Conservation (phyloP, 371 early-diverging fungal species). For the Mucor piriformis region DNA sequence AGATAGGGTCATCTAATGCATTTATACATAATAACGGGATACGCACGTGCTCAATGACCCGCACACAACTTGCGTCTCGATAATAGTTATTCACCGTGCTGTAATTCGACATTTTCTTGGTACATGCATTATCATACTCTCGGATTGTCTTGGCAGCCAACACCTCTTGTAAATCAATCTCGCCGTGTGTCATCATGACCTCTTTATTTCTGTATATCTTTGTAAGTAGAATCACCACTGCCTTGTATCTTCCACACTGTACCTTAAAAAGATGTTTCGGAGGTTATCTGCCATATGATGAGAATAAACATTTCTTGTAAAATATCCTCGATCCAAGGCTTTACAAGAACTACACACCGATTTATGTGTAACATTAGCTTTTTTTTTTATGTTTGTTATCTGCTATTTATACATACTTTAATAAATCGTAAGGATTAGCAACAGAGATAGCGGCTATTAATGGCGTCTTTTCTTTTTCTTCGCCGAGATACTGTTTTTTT, state of each 20-base stretch:
- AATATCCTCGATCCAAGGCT: slow-evolving; percentile 51
- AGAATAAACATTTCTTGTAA: slow-evolving; percentile 67
- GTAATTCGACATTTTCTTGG: slow-evolving; percentile 73
- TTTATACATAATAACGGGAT: slow-evolving; percentile 84
- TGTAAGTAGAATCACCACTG: too few species aligned
- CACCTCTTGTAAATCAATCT: slow-evolving; percentile 62
- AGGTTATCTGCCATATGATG: slow-evolving; percentile 71
- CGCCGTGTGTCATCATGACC: slow-evolving; percentile 51
- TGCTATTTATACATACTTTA: slow-evolving; percentile 37
- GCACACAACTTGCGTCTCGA: slow-evolving; percentile 71
- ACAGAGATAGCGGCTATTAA: slow-evolving; percentile 75
- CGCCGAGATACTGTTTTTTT: slow-evolving; percentile 66
- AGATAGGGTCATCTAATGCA: slow-evolving; percentile 93
- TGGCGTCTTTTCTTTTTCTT: slow-evolving; percentile 70
- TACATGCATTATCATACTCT: slow-evolving; percentile 82
- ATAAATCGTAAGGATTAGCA: slow-evolving; percentile 78
- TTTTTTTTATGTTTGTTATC: background rate
- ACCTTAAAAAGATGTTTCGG: slow-evolving; percentile 60
- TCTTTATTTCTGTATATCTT: slow-evolving; percentile 68
- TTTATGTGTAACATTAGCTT: background rate
- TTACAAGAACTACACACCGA: slow-evolving; percentile 33
- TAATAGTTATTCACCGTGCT: slow-evolving; percentile 86
- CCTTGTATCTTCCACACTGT: too few species aligned
- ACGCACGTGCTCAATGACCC: slow-evolving; percentile 72
- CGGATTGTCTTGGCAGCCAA: slow-evolving; percentile 56